phyloP scores from a whole-genome alignment of 768 basidiomycete species.

The Mycena amicta region DNA sequence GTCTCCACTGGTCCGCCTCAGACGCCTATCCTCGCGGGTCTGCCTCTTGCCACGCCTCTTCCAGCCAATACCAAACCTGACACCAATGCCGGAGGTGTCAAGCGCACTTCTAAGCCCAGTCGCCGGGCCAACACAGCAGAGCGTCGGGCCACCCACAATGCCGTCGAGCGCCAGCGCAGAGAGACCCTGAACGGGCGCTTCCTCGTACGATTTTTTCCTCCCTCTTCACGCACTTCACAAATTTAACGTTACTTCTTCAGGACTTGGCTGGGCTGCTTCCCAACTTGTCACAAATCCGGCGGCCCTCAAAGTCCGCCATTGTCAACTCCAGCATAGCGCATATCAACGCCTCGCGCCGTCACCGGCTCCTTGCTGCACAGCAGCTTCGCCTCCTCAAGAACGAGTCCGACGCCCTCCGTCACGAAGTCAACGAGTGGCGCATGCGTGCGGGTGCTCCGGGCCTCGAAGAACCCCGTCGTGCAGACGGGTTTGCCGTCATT shows the following conservation, averaged over 20 bases:
- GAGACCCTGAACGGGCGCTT: constrained; percentile 85
- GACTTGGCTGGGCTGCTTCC: constrained; percentile 94
- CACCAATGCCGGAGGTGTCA: constrained; percentile 28
- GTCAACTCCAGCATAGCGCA: constrained; percentile 95
- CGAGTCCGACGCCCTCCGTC: constrained; percentile 84
- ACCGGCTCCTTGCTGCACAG: constrained; percentile 80
- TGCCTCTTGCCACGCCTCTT: constrained; percentile 15
- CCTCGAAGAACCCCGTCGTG: constrained; percentile 73
- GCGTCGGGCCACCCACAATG: constrained; percentile 78
- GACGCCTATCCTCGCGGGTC: constrained; percentile 16
- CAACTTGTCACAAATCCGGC: constrained; percentile 86
- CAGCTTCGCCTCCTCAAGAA: constrained; percentile 79
- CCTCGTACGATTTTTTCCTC: constrained; percentile 60
- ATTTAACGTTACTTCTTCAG: constrained; percentile 38
- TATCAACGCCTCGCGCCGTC: constrained; percentile 79
- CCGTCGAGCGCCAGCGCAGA: constrained; percentile 73
- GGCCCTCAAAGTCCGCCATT: constrained; percentile 95
- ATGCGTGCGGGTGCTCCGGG: constrained; percentile 73
- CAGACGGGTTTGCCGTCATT: constrained; percentile 74
- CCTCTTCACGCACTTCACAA: neutral
- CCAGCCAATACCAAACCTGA: constrained; percentile 13
- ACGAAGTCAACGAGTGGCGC: constrained; percentile 94
- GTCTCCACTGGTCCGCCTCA: constrained; percentile 20
- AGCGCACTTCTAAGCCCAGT: constrained; percentile 77
- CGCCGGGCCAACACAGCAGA: constrained; percentile 89